phyloP scores from a whole-genome alignment of 257 asterid species.

The Eustoma russellianum region DNA sequence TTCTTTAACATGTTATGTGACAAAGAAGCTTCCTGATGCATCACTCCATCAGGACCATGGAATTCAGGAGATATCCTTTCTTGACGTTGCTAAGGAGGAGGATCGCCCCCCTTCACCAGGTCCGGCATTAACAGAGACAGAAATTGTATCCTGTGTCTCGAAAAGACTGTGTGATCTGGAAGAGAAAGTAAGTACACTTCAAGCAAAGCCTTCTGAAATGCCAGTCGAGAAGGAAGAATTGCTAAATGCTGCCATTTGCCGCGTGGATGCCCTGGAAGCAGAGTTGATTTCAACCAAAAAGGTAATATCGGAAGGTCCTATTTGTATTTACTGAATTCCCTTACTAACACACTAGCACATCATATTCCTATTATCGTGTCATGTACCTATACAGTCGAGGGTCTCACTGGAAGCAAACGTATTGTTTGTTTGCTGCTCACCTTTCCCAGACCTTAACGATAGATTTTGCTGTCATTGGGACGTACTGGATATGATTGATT shows the following conservation, averaged over 20 bases:
- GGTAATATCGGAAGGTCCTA: too few relatives aligned
- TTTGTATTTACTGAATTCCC: too few relatives aligned
- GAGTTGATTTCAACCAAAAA: constrained; percentile 92
- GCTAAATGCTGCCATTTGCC: constrained; percentile 88
- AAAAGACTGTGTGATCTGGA: constrained; percentile 87
- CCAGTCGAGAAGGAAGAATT: constrained; percentile 90
- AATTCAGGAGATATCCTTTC: constrained; percentile 38
- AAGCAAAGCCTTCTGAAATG: constrained; percentile 89
- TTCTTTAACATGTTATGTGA: constrained; percentile 34
- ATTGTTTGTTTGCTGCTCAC: too few relatives aligned
- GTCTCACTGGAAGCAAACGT: too few relatives aligned
- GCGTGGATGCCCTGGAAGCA: constrained; percentile 97
- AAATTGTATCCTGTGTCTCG: constrained; percentile 60
- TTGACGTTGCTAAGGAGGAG: constrained; percentile 50
- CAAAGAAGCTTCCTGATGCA: constrained; percentile 47
- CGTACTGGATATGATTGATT: too few relatives aligned
- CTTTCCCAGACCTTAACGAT: too few relatives aligned
- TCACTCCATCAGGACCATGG: constrained; percentile 28
- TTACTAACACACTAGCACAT: too few relatives aligned
- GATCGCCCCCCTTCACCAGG: constrained; percentile 77
- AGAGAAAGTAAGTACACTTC: constrained; percentile 63
- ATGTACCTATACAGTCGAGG: too few relatives aligned
- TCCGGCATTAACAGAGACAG: constrained; percentile 65
- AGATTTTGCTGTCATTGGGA: too few relatives aligned
- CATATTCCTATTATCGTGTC: too few relatives aligned